Evolutionary conservation across 2,329 filamentous ascomycete genomes (phyloP).

Genomic region (Ceratocystis lukuohia): DNA sequence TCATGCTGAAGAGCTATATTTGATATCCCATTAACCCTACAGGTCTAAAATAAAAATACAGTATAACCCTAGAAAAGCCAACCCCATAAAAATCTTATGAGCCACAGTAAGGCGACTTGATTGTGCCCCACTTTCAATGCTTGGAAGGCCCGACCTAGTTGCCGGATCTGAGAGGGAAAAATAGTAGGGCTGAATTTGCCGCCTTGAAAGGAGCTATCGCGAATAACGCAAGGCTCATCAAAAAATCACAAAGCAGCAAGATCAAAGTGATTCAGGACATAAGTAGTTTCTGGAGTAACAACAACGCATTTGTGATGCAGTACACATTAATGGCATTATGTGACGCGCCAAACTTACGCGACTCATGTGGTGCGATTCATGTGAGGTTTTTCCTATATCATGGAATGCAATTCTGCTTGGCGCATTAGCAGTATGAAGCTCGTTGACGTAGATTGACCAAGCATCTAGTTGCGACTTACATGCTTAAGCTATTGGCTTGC

Average conservation of each 20-base stretch:
- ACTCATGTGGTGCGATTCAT: background rate
- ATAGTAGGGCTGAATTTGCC: conserved; percentile 8
- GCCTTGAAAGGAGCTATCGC: conserved; percentile 6
- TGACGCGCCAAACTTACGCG: conserved; percentile 17
- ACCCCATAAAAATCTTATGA: too few relatives aligned
- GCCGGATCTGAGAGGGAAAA: conserved; percentile 14
- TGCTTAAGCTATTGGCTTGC: conserved; percentile 1
- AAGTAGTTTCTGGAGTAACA: background rate
- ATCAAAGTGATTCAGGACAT: background rate
- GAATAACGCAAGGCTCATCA: background rate
- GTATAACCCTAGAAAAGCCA: too few relatives aligned
- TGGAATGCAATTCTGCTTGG: conserved; percentile 16
- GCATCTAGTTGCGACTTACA: conserved; percentile 1
- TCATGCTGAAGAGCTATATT: too few relatives aligned
- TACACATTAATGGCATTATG: conserved; percentile 7
- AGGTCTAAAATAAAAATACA: too few relatives aligned
- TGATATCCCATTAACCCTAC: too few relatives aligned
- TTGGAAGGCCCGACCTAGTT: background rate
- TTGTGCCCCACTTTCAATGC: too few relatives aligned
- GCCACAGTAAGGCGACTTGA: too few relatives aligned
- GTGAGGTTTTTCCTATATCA: background rate
- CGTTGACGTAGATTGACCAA: background rate
- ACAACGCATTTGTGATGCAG: background rate
- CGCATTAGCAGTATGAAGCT: conserved; percentile 11
- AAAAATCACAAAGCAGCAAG: background rate